Evolutionary conservation across 345 rosid genomes (phyloP), one percentile per base, ranked within the genome.

Genomic region (Hibiscus syriacus): DNA sequence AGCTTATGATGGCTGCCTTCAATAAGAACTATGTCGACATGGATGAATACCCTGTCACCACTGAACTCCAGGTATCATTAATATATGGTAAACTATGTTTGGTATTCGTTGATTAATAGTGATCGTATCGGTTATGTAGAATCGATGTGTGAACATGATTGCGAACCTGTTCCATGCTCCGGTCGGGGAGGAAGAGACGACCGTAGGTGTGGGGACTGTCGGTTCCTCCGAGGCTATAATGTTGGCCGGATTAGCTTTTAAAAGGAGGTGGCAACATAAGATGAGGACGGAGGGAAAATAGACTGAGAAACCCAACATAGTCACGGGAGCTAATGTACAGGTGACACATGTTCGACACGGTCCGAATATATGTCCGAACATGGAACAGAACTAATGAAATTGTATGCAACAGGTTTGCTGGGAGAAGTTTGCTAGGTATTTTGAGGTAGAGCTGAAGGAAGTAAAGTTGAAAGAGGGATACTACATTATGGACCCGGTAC

Each of bases 401-500:
- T 16, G 19, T 14, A 56, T 55, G 39, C 1, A n/a, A 0, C 68
- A 87, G 89, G 95, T 88, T 2, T 89, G 92, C 71, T 89, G 92
- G 96, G 90, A 89, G 84, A 87, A 87, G 63, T 89, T 89, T 67
- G 92, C 96, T 0, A 85, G 96, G 80, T 89, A 89, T 71, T 87
- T 89, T 70, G 96, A 89, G 79, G 96, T 89, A 11, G 96, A 87
- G 63, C 75, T 88, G 29, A 88, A 86, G 75, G 95, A 88, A 65
- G 92, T 86, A 78, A 88, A 86, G 69, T 81, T 88, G 38, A 78
- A 58, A n/a, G 90, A 89, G 59, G 89, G 83, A 10, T 87, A 80
- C 65, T 89, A 89, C 45, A 87, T 89, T 12, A 75, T 89, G 89
- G 82, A 87, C 67, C 90, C 88, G 1, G 77, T 16, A 50, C 78